phyloP scores from a whole-genome alignment of 768 basidiomycete genomes.

The Botryobasidium botryosum region DNA sequence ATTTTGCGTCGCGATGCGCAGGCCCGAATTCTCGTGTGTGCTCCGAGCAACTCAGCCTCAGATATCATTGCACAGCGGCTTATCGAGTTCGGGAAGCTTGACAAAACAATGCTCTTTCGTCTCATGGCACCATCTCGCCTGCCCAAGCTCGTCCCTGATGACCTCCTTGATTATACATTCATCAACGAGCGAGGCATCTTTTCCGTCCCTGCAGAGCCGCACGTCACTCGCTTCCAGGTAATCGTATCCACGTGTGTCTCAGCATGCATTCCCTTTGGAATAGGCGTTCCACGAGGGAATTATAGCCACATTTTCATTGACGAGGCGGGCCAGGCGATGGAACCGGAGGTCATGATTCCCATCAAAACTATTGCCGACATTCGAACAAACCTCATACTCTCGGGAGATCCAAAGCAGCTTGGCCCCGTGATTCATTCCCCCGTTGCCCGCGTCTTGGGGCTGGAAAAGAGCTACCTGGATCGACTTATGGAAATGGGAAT shows the following conservation, averaged over 20 bases:
- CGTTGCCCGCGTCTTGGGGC: slow-evolving; percentile 31
- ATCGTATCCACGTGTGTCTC: slow-evolving; percentile 53
- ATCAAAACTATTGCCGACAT: slow-evolving; percentile 41
- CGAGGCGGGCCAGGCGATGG: slow-evolving; percentile 57
- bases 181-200: slow-evolving; percentile 22
- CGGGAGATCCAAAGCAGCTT: slow-evolving; percentile 55
- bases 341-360: slow-evolving; percentile 43
- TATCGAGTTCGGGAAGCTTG: no score
- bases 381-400: slow-evolving; percentile 39
- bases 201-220: slow-evolving; percentile 24
- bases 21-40: slow-evolving; percentile 40
- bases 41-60: slow-evolving; percentile 51
- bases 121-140: slow-evolving; percentile 36
- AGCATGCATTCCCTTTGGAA: slow-evolving; percentile 34
- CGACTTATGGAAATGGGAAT: slow-evolving; percentile 33
- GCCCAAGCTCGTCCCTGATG: slow-evolving; percentile 25
- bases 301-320: slow-evolving; percentile 55
- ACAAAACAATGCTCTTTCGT: slow-evolving; percentile 31
- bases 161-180: slow-evolving; percentile 24
- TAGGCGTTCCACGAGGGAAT: slow-evolving; percentile 43
- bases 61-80: slow-evolving; percentile 37
- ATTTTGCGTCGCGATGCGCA: slow-evolving; percentile 27
- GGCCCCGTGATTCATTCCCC: slow-evolving; percentile 47
- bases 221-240: slow-evolving; percentile 30
- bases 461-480: slow-evolving; percentile 45